Conservation (phyloP, 495 filamentous ascomycete genomes). For the Cairneyella variabilis region DNA sequence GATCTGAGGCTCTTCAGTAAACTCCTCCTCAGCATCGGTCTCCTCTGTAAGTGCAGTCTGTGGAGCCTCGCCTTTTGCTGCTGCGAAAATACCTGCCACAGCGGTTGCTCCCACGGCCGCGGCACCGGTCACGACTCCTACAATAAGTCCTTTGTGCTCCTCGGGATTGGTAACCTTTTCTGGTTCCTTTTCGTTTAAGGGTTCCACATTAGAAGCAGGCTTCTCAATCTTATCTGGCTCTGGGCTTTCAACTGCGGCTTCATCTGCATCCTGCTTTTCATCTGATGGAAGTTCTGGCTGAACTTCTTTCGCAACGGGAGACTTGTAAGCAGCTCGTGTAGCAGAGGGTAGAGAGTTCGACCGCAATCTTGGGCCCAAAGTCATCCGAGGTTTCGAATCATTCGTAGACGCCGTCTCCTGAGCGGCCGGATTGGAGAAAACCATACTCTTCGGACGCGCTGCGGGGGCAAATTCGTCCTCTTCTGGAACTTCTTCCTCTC, state of each 20-base stretch:
- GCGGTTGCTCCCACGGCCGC: constrained; percentile 17
- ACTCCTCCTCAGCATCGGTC: constrained; percentile 33
- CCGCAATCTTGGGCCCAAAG: constrained; percentile 40
- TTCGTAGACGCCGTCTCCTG: constrained; percentile 9
- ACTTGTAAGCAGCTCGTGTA: constrained; percentile 22
- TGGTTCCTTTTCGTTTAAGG: background rate
- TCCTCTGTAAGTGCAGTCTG: constrained; percentile 32
- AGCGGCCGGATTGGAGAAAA: constrained; percentile 34
- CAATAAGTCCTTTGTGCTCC: constrained; percentile 10
- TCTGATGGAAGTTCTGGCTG: background rate
- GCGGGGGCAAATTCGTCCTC: constrained; percentile 23
- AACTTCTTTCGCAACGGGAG: constrained; percentile 12
- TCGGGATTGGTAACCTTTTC: background rate
- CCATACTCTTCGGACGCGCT: constrained; percentile 60
- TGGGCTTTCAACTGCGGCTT: background rate
- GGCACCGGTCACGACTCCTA: constrained; percentile 17
- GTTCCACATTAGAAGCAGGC: background rate
- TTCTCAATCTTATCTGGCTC: background rate
- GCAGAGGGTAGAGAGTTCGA: constrained; percentile 51
- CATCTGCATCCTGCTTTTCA: background rate
- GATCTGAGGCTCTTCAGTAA: constrained; percentile 49
- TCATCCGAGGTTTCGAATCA: constrained; percentile 19
- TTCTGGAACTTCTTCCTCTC: constrained; percentile 44
- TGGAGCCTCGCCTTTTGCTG: constrained; percentile 20
- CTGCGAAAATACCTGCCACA: constrained; percentile 14